A percentile compares a stretch with the other conserved stretches of the same genome.
Evolutionary conservation across 768 basidiomycete species (phyloP).

Genomic region (Termitomyces eurrhizus): DNA sequence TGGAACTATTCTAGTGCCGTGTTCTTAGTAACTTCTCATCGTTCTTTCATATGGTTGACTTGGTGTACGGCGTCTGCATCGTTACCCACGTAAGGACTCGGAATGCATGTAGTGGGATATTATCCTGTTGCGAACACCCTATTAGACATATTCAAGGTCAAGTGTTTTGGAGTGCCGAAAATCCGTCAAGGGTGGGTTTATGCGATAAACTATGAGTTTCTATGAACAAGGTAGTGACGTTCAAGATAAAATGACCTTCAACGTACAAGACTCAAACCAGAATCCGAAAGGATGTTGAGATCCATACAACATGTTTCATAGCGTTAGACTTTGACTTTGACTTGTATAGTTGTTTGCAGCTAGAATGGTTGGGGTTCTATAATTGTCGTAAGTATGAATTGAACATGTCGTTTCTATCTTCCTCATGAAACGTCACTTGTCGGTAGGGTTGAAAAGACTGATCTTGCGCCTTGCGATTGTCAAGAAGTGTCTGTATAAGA

Average conservation of each 20-base stretch:
- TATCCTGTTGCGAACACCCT: background rate
- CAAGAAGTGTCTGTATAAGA: too few species aligned
- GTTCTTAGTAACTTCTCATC: background rate
- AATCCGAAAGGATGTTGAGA: background rate
- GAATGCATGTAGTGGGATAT: background rate
- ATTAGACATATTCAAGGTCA: background rate
- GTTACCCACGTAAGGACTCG: background rate
- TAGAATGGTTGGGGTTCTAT: too few species aligned
- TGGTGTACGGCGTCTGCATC: background rate
- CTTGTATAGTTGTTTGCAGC: too few species aligned
- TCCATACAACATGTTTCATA: too few species aligned
- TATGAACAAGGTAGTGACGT: background rate
- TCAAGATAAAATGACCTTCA: background rate
- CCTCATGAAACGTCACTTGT: too few species aligned
- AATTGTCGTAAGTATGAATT: too few species aligned
- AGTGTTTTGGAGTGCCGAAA: background rate
- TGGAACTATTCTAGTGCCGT: background rate
- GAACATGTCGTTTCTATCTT: too few species aligned
- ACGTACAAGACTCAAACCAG: background rate
- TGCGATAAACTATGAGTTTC: background rate
- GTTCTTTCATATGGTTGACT: background rate
- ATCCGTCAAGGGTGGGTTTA: background rate
- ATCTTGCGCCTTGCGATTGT: too few species aligned
- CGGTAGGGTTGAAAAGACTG: too few species aligned
- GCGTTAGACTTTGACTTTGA: too few species aligned